phyloP scores from a whole-genome alignment of 257 asterid species.

The Avicennia marina region DNA sequence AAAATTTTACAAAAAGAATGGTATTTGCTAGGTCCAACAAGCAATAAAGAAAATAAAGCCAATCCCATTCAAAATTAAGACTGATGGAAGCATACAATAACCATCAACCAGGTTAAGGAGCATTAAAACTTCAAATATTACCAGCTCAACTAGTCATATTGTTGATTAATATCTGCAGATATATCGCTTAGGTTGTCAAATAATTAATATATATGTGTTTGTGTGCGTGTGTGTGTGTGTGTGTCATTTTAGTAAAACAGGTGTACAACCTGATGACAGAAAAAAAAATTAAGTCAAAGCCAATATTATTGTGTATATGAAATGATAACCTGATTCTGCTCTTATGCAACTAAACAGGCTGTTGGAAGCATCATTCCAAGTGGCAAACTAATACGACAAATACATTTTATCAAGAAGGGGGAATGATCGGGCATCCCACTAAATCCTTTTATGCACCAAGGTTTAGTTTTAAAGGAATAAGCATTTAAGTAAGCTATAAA shows the following conservation, averaged over 20 bases:
- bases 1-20: no score
- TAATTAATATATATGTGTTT: no score
- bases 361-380: slow-evolving; percentile 5
- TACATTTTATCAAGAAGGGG: not conserved
- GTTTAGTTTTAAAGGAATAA: no score
- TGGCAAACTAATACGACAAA: not conserved
- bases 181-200: not conserved
- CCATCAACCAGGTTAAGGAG: slow-evolving; percentile 1
- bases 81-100: not conserved
- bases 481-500: not conserved
- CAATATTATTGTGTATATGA: not conserved
- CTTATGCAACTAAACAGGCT: slow-evolving; percentile 9
- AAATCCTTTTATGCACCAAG: no score
- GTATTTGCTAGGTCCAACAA: slow-evolving; percentile 13
- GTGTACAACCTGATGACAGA: not conserved
- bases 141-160: no score
- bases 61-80: slow-evolving; percentile 10
- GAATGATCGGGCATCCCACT: no score
- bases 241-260: not conserved
- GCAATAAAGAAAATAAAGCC: slow-evolving; percentile 4
- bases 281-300: not conserved
- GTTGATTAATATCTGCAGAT: not conserved
- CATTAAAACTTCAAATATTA: not conserved
- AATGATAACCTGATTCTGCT: not conserved
- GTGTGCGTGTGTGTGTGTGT: no score